Evolutionary conservation across 2,329 filamentous ascomycete species (phyloP).

Genomic region (Dichotomopilus funicola): DNA sequence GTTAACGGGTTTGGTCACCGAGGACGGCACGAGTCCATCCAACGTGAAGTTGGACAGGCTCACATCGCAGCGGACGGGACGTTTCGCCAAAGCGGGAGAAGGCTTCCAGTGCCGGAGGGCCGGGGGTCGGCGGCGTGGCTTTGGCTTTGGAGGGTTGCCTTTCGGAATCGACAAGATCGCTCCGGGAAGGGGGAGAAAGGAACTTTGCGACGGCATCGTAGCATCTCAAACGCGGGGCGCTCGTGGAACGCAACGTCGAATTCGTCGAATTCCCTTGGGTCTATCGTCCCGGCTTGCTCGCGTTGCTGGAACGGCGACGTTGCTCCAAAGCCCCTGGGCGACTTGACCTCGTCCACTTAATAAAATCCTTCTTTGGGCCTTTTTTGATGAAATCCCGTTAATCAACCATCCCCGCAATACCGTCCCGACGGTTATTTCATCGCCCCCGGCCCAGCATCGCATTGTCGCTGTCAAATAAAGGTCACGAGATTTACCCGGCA

Average conservation of each 20-base stretch:
- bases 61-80: too few relatives aligned
- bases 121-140: too few relatives aligned
- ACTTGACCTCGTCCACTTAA: neutral
- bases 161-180: neutral
- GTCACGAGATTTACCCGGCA: slow-evolving; percentile 10
- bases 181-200: neutral
- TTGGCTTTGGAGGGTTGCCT: too few relatives aligned
- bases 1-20: neutral
- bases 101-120: too few relatives aligned
- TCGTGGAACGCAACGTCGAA: neutral
- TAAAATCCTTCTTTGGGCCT: too few relatives aligned
- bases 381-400: neutral
- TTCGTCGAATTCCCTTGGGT: neutral
- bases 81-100: too few relatives aligned
- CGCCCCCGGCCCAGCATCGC: slow-evolving; percentile 1
- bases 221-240: neutral
- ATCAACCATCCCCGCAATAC: slow-evolving; percentile 5
- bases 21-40: neutral
- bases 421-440: slow-evolving; percentile 14
- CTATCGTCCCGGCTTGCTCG: neutral
- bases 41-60: too few relatives aligned
- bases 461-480: slow-evolving; percentile 10
- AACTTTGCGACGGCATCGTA: neutral
- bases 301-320: neutral
- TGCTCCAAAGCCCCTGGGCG: neutral